Evolutionary conservation across 2,329 filamentous ascomycete species (phyloP), one percentile per base, ranked within the genome.

Genomic region (Cephalotrichum gorgonifer): DNA sequence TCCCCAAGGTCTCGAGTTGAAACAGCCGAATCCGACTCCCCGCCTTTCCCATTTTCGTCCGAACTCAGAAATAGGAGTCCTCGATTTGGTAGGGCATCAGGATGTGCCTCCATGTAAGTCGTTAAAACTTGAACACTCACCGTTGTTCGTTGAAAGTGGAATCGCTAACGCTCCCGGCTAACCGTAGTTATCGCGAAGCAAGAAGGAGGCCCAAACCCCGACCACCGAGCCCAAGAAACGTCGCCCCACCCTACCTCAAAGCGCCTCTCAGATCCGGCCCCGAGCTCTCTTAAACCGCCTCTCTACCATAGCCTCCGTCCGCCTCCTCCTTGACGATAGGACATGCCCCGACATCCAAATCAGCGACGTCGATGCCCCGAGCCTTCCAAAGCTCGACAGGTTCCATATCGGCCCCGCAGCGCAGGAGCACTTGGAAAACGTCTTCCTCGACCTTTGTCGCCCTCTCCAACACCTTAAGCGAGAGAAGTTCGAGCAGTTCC

Each of bases 241-340:
- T 14, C 39, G 39, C n/a, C 41, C 47, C 8, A 4, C 26, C 28
- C 38, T 49, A 11, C 39, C 20, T 28, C 47, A 42, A n/a, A 26
- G 47, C 38, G 30, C 39, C 39, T 43, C 41, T 3, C 33, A 31
- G 25, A 33, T 44, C 17, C 39, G 38, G 20, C 47, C 39, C 4
- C 39, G 47, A 30, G 41, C 47, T 26, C 30, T 49, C 41, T 30
- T 49, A 11, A 27, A 43, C 23, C 47, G 47, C 28, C 47, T 49
- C n/a, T 49, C 47, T 9, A 49, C 47, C n/a, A 49, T 49, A 3
- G 47, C 47, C 39, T 49, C 47, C 22, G 9, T 49, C 41, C 28
- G 39, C 23, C 25, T 49, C 47, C n/a, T 35, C 12, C n/a, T 23
- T 12, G 47, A 42, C 35, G 33, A 17, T 28, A 33, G 35, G 28